Base-by-base conservation (phyloP, 2,329 filamentous ascomycete species). In the Purpureocillium lavendulum region DNA sequence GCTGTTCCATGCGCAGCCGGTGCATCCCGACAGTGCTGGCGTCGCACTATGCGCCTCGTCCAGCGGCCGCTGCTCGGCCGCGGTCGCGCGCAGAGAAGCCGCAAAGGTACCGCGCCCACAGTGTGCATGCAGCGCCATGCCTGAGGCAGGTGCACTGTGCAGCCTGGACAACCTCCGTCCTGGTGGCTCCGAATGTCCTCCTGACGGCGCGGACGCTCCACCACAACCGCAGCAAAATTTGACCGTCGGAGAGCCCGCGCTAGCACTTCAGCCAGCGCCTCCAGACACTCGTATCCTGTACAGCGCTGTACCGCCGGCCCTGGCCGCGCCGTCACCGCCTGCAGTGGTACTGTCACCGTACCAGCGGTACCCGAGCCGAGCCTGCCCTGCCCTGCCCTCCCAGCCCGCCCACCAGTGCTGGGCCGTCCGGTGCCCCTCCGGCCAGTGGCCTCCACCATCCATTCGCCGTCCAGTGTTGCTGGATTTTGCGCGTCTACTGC, bases 221-320 rank as follows among this genome's bases (percentile, higher is more conserved):
- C 35, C 26, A 15, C 14, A 26, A 26, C 24, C 35, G 26, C 35
- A 30, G 26, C 35, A 26, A 30, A 36, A 36, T 30, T 36, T 36
- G 11, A 28, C 26, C 35, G 10, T 35, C 35, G 15, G 35, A 13
- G 5, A 9, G 26, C 35, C 35, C 35, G 35, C 26, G 35, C 35
- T 30, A 30, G 21, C 21, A n/a, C n/a, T n/a, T n/a, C n/a, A n/a
- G n/a, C n/a, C n/a, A n/a, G n/a, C n/a, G n/a, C n/a, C n/a, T n/a
- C n/a, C n/a, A n/a, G n/a, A n/a, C n/a, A n/a, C n/a, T 10, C 5
- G 21, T 26, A 26, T 10, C 21, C 5, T 6, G 6, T 36, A 30
- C 35, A 16, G 35, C 35, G 26, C 24, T 28, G 35, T 8, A 36
- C 21, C 21, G 21, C 21, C 6, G 21, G 21, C 21, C 10, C 21